phyloP scores from a whole-genome alignment of 257 asterid species.

The Nicotiana undulata region DNA sequence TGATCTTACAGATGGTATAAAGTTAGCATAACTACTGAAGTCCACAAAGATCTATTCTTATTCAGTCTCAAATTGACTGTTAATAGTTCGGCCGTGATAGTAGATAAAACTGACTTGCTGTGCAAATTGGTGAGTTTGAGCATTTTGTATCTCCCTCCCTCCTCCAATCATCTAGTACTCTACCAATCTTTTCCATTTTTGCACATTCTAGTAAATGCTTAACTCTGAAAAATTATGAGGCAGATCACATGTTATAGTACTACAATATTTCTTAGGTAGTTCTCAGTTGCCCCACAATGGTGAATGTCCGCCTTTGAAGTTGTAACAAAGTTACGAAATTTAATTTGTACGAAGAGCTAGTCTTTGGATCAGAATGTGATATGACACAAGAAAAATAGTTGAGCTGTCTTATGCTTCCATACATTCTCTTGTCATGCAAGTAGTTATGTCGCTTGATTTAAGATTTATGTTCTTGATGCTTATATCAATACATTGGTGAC shows the following conservation, averaged over 20 bases:
- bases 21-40: neutral
- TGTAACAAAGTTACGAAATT: neutral
- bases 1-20: neutral
- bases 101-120: neutral
- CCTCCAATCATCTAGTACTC: neutral
- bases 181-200: neutral
- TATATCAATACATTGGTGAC: neutral
- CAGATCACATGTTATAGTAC: neutral
- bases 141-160: neutral
- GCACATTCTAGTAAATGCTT: neutral
- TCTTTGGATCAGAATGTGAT: neutral
- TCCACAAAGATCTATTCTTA: neutral
- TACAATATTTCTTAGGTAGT: neutral
- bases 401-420: neutral
- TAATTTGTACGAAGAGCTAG: neutral
- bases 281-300: neutral
- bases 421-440: neutral
- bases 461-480: neutral
- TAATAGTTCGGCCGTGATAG: neutral
- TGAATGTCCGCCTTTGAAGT: neutral
- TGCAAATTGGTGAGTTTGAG: neutral
- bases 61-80: neutral
- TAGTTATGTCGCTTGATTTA: neutral
- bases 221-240: neutral
- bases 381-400: neutral